Percentiles rank a stretch among this genome's conserved stretches.
These are phyloP conservation scores for Phoma herbarum DNA, from an alignment of 2,329 filamentous ascomycete species.

Conservation along the genomic window DNA sequence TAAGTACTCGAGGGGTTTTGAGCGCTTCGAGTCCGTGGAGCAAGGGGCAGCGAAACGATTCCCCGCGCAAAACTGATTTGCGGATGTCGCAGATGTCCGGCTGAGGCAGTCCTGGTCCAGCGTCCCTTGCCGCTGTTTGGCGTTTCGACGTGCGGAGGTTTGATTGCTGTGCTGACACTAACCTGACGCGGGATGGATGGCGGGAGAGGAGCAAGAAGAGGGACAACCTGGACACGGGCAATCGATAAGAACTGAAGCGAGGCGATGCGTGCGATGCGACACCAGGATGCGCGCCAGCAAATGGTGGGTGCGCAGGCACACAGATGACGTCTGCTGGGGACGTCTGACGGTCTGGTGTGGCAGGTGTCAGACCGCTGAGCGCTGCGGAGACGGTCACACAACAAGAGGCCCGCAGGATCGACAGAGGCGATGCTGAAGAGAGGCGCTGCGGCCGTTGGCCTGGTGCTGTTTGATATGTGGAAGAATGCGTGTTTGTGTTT, in stretches of 20 bases:
- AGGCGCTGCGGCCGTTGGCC: constrained; percentile 6
- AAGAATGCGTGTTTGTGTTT: constrained; percentile 11
- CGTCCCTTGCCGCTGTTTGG: constrained; percentile 23
- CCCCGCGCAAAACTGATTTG: constrained; percentile 35
- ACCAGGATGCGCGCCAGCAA: constrained; percentile 10
- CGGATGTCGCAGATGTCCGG: constrained; percentile 30
- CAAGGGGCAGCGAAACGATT: constrained; percentile 20
- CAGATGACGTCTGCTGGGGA: constrained; percentile 19
- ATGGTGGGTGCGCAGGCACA: constrained; percentile 18
- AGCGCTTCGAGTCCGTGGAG: not conserved
- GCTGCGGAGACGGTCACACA: constrained; percentile 13
- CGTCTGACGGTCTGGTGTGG: constrained; percentile 15
- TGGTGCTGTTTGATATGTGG: constrained; percentile 8
- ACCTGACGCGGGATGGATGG: constrained; percentile 19
- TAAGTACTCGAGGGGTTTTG: not conserved
- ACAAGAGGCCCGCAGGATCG: constrained; percentile 10
- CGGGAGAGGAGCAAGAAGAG: constrained; percentile 19
- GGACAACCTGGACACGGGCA: constrained; percentile 14
- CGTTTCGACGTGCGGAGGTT: constrained; percentile 8
- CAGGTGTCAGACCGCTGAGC: constrained; percentile 18
- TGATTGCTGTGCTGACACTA: constrained; percentile 20
- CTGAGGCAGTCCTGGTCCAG: constrained; percentile 26
- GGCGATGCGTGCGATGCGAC: constrained; percentile 17
- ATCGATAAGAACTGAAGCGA: constrained; percentile 24
- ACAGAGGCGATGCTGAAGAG: constrained; percentile 5